Evolutionary conservation across 768 basidiomycete genomes (phyloP), one percentile per base, ranked within the genome.

Genomic region (Pleurotus cornucopiae): DNA sequence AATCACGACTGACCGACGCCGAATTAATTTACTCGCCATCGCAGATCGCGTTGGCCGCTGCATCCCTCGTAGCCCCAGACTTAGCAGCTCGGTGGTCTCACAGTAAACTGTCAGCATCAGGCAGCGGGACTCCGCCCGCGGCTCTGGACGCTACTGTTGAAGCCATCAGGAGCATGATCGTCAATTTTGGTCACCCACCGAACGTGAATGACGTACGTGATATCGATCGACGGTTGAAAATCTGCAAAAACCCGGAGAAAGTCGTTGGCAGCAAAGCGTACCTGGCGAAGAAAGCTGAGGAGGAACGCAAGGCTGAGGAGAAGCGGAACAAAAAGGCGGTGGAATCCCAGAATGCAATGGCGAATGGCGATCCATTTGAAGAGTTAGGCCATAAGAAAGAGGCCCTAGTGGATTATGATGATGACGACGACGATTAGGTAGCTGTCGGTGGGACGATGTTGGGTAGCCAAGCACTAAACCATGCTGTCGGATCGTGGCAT

Each of bases 191-290:
- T 13, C 76, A 77, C 16, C 78, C 81, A 21, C 84, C 93, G n/a
- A 79, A 91, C 57, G 77, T 96, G 11, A 93, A 93, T 57, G 76
- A 80, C 26, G 94, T 98, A 12, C 88, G 91, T 12, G 89, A 91
- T 64, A 87, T 98, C 5, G 97, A 99, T 68, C 82, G 88, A 65
- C 78, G 94, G 45, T 74, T 99, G 46, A 87, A 84, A 64, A 65
- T 88, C 38, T 98, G 96, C 76, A 91, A 94, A 67, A 98, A 99
- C 64, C 97, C 97, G 4, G 94, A 96, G 70, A 97, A 95, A 69
- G 86, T 96, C 4, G 84, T 86, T 11, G 94, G 94, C n/a, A 96
- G 86, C 59, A 86, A 83, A 58, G 88, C 91, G 2, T 94, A 88
- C 68, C 68, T 86, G 21, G 81, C 82, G 18, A 85, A 84, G 66